Percentiles rank a stretch among this genome's conserved stretches.
phyloP scores from a whole-genome alignment of 306 rosid genomes.

The Lathyrus oleraceus region DNA sequence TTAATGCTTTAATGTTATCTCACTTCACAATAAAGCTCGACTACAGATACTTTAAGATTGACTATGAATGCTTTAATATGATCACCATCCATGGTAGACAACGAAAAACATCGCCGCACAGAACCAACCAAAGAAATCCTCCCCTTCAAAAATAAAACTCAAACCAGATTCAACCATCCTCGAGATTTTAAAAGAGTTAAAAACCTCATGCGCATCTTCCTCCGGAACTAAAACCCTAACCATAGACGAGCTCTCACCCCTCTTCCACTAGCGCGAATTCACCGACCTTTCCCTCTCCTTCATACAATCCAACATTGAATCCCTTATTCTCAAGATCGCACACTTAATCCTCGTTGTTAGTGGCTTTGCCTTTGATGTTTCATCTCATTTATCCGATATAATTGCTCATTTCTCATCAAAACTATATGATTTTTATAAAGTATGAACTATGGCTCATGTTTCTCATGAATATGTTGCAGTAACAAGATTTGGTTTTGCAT shows the following conservation, averaged over 20 bases:
- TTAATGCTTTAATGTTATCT: no score
- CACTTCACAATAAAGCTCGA: no score
- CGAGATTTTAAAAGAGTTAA: constrained; percentile 41
- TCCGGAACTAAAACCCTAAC: constrained; percentile 63
- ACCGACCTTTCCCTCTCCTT: constrained; percentile 67
- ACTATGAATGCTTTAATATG: no score
- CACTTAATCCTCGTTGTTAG: constrained; percentile 73
- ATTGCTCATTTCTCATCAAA: no score
- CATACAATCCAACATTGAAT: constrained; percentile 66
- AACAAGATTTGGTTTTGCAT: no score
- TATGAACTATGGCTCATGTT: no score
- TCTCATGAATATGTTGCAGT: no score
- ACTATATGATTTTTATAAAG: no score
- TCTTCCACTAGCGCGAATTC: constrained; percentile 76
- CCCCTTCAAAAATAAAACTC: constrained; percentile 41
- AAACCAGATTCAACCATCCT: constrained; percentile 30
- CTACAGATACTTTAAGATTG: no score
- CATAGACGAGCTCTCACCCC: constrained; percentile 68
- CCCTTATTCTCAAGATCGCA: constrained; percentile 50
- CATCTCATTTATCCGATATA: no score
- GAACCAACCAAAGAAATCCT: constrained; percentile 7
- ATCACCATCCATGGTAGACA: constrained; percentile 31
- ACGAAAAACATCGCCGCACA: constrained; percentile 30
- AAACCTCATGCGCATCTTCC: constrained; percentile 30
- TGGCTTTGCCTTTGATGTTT: constrained; percentile 82